These are phyloP conservation scores for Yamadazyma scolyti DNA, from an alignment of 805 yeast species.

Conservation along the genomic window DNA sequence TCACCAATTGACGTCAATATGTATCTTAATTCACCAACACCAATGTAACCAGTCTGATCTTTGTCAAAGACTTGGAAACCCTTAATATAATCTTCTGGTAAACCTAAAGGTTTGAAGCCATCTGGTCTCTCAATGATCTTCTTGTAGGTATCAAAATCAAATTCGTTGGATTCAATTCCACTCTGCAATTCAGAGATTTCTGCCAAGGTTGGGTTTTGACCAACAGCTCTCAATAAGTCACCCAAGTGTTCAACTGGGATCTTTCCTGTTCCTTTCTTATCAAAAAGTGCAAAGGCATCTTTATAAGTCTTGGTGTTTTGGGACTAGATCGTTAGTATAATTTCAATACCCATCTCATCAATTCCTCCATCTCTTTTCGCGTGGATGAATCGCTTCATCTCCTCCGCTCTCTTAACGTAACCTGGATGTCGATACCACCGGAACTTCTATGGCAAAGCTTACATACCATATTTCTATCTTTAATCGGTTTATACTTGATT, in stretches of 20 bases:
- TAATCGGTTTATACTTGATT: too few species aligned
- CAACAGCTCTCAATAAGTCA: conserved; percentile 92
- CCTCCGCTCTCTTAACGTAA: too few species aligned
- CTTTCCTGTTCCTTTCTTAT: conserved; percentile 91
- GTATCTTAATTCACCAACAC: conserved; percentile 95
- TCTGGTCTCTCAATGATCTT: conserved; percentile 80
- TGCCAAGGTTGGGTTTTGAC: conserved; percentile 95
- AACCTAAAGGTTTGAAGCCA: conserved; percentile 83
- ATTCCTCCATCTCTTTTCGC: too few species aligned
- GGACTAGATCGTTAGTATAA: conserved; percentile 25
- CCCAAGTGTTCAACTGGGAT: conserved; percentile 84
- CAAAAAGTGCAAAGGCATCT: conserved; percentile 96
- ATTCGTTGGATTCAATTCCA: conserved; percentile 44
- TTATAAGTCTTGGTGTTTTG: conserved; percentile 53
- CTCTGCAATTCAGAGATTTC: conserved; percentile 59
- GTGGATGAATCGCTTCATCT: too few species aligned
- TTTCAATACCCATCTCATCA: neutral
- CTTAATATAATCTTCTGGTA: conserved; percentile 87
- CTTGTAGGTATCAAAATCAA: conserved; percentile 75
- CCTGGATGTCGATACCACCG: too few species aligned
- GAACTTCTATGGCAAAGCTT: too few species aligned
- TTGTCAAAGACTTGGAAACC: conserved; percentile 96
- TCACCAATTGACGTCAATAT: conserved; percentile 96
- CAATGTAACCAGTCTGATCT: conserved; percentile 91
- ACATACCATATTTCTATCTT: too few species aligned